phyloP scores from a whole-genome alignment of 257 asterid genomes.

The Scutellaria galericulata region DNA sequence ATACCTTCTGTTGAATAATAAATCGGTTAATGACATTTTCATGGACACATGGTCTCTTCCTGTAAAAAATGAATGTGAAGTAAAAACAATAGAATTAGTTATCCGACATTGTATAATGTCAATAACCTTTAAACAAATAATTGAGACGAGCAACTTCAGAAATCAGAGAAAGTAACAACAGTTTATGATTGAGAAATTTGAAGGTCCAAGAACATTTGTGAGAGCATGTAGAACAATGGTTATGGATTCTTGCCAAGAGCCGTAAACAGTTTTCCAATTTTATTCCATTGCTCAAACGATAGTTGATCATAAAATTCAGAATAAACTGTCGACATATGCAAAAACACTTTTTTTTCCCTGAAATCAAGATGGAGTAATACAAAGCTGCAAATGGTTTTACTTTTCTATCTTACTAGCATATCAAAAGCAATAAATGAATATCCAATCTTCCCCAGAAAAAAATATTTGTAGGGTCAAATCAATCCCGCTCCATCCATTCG shows the following conservation, averaged over 20 bases:
- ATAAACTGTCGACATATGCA: neutral
- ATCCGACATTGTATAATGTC: neutral
- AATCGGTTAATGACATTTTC: constrained; percentile 67
- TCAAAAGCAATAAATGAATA: neutral
- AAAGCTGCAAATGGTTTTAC: neutral
- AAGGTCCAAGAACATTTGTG: constrained; percentile 11
- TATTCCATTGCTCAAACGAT: constrained; percentile 7
- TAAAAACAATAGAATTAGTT: constrained; percentile 1
- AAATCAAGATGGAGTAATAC: neutral
- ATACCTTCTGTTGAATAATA: constrained; percentile 74
- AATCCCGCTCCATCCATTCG: neutral
- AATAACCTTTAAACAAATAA: neutral
- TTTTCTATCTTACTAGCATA: neutral
- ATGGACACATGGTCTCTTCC: constrained; percentile 63
- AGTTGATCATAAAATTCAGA: constrained; percentile 20
- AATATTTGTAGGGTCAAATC: neutral
- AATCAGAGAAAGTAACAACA: constrained; percentile 1
- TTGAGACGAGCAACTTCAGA: constrained; percentile 1
- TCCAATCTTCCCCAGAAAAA: neutral
- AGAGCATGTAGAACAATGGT: neutral
- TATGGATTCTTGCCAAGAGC: too few relatives aligned
- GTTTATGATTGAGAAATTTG: constrained; percentile 1
- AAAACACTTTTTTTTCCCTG: neutral
- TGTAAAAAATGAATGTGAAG: constrained; percentile 37
- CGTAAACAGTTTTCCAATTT: too few relatives aligned